Conservation (phyloP, 2,329 filamentous ascomycete species). For the Didymella lethalis region DNA sequence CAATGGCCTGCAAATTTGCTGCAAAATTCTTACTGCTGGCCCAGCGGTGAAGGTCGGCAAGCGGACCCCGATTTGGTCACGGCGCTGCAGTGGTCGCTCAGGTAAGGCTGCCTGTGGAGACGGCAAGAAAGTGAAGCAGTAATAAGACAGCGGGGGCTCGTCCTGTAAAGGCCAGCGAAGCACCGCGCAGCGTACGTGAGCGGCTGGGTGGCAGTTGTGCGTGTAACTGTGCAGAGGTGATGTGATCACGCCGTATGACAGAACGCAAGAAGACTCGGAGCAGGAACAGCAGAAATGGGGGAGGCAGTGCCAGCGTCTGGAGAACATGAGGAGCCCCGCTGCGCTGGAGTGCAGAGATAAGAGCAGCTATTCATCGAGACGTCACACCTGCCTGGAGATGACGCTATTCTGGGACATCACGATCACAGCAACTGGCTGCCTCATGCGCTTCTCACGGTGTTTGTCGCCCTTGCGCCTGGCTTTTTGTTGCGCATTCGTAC, state of each 20-base stretch:
- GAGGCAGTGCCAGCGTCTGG: conserved; percentile 14
- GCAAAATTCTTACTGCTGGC: conserved; percentile 17
- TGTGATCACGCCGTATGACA: conserved; percentile 13
- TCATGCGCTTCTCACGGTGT: conserved; percentile 14
- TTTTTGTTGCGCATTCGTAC: conserved; percentile 6
- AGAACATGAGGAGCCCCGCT: conserved; percentile 21
- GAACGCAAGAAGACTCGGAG: background rate
- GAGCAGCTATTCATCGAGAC: conserved; percentile 21
- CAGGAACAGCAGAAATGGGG: conserved; percentile 2
- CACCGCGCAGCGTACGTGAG: conserved; percentile 11
- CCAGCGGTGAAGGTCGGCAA: conserved; percentile 23
- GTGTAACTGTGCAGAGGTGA: conserved; percentile 20
- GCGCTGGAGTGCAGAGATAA: conserved; percentile 17
- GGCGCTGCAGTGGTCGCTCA: conserved; percentile 16
- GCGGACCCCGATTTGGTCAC: conserved; percentile 19
- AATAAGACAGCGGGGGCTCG: conserved; percentile 24
- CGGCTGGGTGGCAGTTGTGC: conserved; percentile 13
- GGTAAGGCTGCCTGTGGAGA: conserved; percentile 23
- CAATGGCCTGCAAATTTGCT: conserved; percentile 23
- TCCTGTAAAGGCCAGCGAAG: conserved; percentile 13
- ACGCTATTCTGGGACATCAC: conserved; percentile 20
- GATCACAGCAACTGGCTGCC: conserved; percentile 13
- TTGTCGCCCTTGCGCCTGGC: conserved; percentile 21
- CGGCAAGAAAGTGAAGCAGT: conserved; percentile 15
- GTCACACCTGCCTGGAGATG: conserved; percentile 21